A percentile compares a stretch with the other conserved stretches of the same genome.
These are phyloP conservation scores for Thelonectria blattea DNA, from an alignment of 2,329 filamentous ascomycete genomes.

Conservation along the genomic window DNA sequence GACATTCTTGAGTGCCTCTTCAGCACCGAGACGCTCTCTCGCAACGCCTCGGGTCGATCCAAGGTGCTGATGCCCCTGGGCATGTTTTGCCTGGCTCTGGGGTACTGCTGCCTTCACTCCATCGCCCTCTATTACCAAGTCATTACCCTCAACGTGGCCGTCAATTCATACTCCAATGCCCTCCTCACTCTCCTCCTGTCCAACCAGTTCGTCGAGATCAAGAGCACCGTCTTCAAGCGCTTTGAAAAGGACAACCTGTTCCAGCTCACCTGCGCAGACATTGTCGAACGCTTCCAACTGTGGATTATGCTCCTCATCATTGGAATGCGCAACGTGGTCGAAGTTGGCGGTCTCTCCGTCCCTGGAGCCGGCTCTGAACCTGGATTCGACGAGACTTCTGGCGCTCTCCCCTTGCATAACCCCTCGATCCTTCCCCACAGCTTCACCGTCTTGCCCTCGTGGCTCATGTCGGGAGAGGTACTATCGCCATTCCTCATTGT, in stretches of 20 bases:
- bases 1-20: constrained; percentile 97
- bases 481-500: constrained; percentile 93
- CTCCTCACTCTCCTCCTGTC: constrained; percentile 90
- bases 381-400: constrained; percentile 55
- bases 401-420: constrained; percentile 65
- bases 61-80: constrained; percentile 88
- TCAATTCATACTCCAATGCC: constrained; percentile 98
- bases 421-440: constrained; percentile 85
- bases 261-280: constrained; percentile 93
- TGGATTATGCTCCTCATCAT: constrained; percentile 99
- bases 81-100: constrained; percentile 86
- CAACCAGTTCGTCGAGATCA: constrained; percentile 99
- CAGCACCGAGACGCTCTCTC: constrained; percentile 88
- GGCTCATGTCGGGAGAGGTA: constrained; percentile 80
- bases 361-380: constrained; percentile 59
- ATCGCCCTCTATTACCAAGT: constrained; percentile 95
- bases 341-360: constrained; percentile 83
- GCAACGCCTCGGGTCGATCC: constrained; percentile 85
- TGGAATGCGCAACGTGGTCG: constrained; percentile 92
- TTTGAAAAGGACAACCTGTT: constrained; percentile 98
- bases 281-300: constrained; percentile 95
- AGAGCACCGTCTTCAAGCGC: constrained; percentile 97
- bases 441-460: constrained; percentile 87
- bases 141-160: constrained; percentile 95
- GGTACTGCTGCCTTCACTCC: constrained; percentile 88